These are phyloP conservation scores for Sporothrix pallida DNA, from an alignment of 2,329 filamentous ascomycete species.

Conservation along the genomic window DNA sequence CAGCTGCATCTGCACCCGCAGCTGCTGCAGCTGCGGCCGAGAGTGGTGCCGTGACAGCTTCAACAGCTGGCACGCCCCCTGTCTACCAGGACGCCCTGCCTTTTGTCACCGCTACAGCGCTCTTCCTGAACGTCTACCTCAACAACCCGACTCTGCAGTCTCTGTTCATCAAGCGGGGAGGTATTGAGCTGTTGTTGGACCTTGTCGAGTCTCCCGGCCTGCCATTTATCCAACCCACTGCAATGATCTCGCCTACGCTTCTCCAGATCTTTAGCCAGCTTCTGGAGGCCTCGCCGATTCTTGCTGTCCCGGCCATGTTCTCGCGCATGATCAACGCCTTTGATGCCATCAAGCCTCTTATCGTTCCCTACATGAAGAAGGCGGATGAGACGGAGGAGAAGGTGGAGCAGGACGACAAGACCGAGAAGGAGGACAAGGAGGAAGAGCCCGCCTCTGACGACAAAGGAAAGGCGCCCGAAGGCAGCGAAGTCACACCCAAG, in stretches of 20 bases:
- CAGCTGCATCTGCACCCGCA: background rate
- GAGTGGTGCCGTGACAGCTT: background rate
- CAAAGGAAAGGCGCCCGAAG: background rate
- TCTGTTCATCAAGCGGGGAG: constrained; percentile 77
- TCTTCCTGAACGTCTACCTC: constrained; percentile 77
- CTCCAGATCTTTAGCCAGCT: constrained; percentile 76
- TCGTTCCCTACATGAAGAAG: constrained; percentile 50
- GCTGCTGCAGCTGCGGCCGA: background rate
- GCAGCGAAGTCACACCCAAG: background rate
- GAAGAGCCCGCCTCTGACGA: background rate
- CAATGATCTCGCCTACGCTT: constrained; percentile 70
- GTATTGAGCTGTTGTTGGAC: constrained; percentile 82
- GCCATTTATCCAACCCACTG: constrained; percentile 72
- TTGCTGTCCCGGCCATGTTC: constrained; percentile 81
- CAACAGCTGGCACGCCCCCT: constrained; percentile 33
- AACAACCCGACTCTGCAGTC: constrained; percentile 74
- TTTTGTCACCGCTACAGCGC: constrained; percentile 76
- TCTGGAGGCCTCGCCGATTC: constrained; percentile 78
- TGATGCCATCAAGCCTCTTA: constrained; percentile 69
- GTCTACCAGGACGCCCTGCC: constrained; percentile 57
- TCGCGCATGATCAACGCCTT: constrained; percentile 74
- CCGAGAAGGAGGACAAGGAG: background rate
- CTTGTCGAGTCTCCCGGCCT: constrained; percentile 82
- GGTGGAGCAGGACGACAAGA: background rate
- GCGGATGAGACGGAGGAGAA: background rate